Percentiles rank a stretch among this genome's conserved stretches.
Evolutionary conservation across 805 yeast genomes (phyloP).

Genomic region (Candida nitratophila): DNA sequence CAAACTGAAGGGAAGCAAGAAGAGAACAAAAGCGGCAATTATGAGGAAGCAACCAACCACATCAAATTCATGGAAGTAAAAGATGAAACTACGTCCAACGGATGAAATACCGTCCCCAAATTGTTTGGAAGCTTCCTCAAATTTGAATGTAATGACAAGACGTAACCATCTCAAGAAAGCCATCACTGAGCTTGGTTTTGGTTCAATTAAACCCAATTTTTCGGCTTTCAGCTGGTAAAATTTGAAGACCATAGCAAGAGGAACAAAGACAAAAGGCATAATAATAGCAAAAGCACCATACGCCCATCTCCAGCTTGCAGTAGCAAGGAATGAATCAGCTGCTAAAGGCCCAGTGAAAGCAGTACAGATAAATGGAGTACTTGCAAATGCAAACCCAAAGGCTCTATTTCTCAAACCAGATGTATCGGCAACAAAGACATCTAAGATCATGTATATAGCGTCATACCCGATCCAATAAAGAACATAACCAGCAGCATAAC

Average conservation of each 20-base stretch:
- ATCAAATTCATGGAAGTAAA: conserved; percentile 29
- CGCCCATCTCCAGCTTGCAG: conserved; percentile 48
- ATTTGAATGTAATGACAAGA: neutral
- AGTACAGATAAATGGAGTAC: conserved; percentile 26
- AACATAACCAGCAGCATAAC: conserved; percentile 25
- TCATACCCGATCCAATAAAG: conserved; percentile 24
- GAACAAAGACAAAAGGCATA: conserved; percentile 30
- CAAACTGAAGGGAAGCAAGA: conserved; percentile 32
- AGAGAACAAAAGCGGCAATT: conserved; percentile 26
- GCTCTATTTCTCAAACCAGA: conserved; percentile 24
- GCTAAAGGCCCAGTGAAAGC: conserved; percentile 25
- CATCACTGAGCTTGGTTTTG: neutral
- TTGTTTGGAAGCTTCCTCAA: neutral
- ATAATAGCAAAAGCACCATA: conserved; percentile 43
- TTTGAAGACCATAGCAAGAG: conserved; percentile 21
- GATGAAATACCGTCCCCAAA: neutral
- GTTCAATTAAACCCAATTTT: conserved; percentile 14
- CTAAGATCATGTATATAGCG: conserved; percentile 19
- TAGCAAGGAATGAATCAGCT: conserved; percentile 30
- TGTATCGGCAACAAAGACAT: conserved; percentile 24
- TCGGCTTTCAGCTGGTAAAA: conserved; percentile 22
- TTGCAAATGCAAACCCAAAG: conserved; percentile 22
- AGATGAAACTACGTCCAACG: conserved; percentile 10
- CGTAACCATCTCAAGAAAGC: neutral
- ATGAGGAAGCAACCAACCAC: conserved; percentile 28